Evolutionary conservation across 1,284 basidiomycete species (phyloP).

Genomic region (Puccinia brachypodii): DNA sequence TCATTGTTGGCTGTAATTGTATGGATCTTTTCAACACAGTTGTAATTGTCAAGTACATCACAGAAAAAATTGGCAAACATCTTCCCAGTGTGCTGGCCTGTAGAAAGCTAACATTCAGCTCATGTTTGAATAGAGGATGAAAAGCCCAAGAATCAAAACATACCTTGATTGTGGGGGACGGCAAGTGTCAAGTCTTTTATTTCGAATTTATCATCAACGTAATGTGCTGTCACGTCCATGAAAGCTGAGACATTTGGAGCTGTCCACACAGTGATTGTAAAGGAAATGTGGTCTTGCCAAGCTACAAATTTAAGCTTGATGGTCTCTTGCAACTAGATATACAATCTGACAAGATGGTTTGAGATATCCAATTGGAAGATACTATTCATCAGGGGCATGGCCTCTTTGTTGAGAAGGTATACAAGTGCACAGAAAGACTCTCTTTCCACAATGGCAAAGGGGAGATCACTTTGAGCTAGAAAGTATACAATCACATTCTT

Average conservation of each 20-base stretch:
- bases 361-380: not conserved
- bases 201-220: not conserved
- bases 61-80: not conserved
- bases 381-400: too few species aligned
- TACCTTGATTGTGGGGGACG: not conserved
- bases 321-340: not conserved
- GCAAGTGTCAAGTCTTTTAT: not conserved
- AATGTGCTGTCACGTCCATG: constrained; percentile 8
- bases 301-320: not conserved
- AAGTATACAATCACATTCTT: constrained; percentile 7
- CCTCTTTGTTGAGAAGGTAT: not conserved
- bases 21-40: not conserved
- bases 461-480: not conserved
- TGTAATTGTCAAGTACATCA: not conserved
- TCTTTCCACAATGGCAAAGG: not conserved
- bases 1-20: not conserved
- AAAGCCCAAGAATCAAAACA: too few species aligned
- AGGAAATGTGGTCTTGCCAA: not conserved
- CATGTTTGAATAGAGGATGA: too few species aligned
- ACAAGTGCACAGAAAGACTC: not conserved
- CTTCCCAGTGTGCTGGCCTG: not conserved
- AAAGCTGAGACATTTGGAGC: not conserved
- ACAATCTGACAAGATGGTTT: not conserved
- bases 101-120: not conserved
- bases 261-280: not conserved